phyloP scores from a whole-genome alignment of 2,329 filamentous ascomycete genomes.

The Colletotrichum tropicale region DNA sequence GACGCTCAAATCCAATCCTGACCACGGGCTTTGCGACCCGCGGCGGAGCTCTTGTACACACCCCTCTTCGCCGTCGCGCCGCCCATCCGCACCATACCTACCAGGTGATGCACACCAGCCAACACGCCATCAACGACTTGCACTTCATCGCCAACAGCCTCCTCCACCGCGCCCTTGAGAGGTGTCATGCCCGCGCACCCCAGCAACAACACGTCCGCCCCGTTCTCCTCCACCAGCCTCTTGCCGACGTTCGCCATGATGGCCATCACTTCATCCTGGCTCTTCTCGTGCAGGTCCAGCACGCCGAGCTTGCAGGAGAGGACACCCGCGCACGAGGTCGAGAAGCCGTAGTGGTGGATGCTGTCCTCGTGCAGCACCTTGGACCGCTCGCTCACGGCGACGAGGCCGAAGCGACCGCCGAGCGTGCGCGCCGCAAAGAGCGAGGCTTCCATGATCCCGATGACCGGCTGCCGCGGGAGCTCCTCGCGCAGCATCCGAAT shows the following conservation, averaged over 20 bases:
- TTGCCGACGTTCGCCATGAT: constrained; percentile 11
- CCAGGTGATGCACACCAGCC: constrained; percentile 9
- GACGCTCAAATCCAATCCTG: constrained; percentile 7
- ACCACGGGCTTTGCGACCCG: constrained; percentile 5
- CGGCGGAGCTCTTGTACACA: constrained; percentile 6
- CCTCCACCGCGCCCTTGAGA: constrained; percentile 8
- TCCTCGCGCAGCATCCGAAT: constrained; percentile 14
- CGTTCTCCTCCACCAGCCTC: not conserved
- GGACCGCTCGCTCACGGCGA: constrained; percentile 8
- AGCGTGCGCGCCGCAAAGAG: constrained; percentile 10
- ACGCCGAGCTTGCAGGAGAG: constrained; percentile 2
- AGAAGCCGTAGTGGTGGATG: constrained; percentile 15
- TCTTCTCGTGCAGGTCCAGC: constrained; percentile 16
- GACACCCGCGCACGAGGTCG: constrained; percentile 1
- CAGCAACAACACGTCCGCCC: constrained; percentile 5
- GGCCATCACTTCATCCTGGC: constrained; percentile 6
- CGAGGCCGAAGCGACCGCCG: constrained; percentile 3
- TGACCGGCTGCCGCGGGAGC: constrained; percentile 51
- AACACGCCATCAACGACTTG: constrained; percentile 9
- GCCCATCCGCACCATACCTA: constrained; percentile 9
- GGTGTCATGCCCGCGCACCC: constrained; percentile 12
- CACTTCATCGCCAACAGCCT: constrained; percentile 1
- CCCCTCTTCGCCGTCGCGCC: constrained; percentile 2
- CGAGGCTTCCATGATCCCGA: constrained; percentile 83
- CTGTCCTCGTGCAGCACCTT: constrained; percentile 13